Evolutionary conservation across 192 early-diverging fungal genomes (phyloP).

Genomic region (Entomortierella beljakovae): DNA sequence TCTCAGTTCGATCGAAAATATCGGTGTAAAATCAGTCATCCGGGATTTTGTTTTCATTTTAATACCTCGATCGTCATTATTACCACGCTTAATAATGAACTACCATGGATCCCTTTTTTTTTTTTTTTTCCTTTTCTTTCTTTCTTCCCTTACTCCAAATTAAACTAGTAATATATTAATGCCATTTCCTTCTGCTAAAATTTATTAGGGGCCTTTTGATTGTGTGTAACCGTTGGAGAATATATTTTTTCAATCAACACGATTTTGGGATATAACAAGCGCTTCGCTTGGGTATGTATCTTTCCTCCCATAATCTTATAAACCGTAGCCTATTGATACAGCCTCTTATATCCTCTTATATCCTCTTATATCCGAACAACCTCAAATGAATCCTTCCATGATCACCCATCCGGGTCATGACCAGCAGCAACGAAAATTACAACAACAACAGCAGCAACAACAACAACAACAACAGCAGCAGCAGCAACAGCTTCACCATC

Average conservation of each 20-base stretch:
- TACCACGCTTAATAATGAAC: too few species aligned
- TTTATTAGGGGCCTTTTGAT: too few species aligned
- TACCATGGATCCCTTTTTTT: too few species aligned
- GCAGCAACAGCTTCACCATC: conserved; percentile 7
- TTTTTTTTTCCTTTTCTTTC: too few species aligned
- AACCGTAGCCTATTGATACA: conserved; percentile 37
- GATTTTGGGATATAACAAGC: background rate
- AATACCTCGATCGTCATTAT: too few species aligned
- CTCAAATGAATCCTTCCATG: background rate
- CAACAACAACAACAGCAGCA: conserved; percentile 18
- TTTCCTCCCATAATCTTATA: conserved; percentile 22
- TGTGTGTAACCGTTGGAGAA: too few species aligned
- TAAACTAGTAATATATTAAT: background rate
- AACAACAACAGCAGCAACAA: conserved; percentile 12
- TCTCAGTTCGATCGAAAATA: too few species aligned
- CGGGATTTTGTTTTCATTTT: background rate
- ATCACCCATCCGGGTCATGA: background rate
- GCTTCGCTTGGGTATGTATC: conserved; percentile 13
- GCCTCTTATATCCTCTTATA: too few species aligned
- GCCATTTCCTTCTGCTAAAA: too few species aligned
- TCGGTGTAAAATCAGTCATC: background rate
- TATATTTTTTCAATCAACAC: background rate
- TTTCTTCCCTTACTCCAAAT: too few species aligned
- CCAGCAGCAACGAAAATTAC: conserved; percentile 17
- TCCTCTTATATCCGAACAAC: conserved; percentile 36